These are phyloP conservation scores for Cryptosporidium felis DNA, from an alignment of 169 alveolate genomes.

Conservation along the genomic window DNA sequence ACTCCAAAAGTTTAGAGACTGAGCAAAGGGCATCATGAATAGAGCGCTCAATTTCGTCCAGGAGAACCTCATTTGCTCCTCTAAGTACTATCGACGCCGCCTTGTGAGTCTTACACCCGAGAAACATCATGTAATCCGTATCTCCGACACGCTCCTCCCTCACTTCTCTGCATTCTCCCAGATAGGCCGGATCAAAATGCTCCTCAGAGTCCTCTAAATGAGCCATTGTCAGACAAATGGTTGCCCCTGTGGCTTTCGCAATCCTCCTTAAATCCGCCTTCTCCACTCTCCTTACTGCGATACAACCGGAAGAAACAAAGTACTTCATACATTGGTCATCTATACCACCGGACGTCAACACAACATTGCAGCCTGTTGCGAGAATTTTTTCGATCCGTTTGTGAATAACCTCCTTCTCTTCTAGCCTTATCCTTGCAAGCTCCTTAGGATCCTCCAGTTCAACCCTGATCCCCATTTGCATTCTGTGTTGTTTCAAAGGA, in stretches of 20 bases:
- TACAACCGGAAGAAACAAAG: conserved; percentile 96
- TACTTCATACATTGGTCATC: conserved; percentile 98
- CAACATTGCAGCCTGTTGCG: conserved; percentile 98
- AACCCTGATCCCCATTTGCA: conserved; percentile 94
- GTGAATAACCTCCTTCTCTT: conserved; percentile 96
- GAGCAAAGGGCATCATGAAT: conserved; percentile 98
- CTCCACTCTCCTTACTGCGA: conserved; percentile 97
- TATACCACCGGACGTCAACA: conserved; percentile 96
- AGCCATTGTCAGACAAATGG: conserved; percentile 88
- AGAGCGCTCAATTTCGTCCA: conserved; percentile 97
- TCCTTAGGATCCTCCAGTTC: conserved; percentile 95
- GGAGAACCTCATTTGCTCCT: conserved; percentile 98
- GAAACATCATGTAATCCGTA: conserved; percentile 95
- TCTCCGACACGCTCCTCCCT: conserved; percentile 97
- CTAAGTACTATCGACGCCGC: conserved; percentile 90
- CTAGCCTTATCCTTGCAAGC: conserved; percentile 92
- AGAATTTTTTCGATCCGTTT: conserved; percentile 93
- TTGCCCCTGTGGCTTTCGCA: conserved; percentile 94
- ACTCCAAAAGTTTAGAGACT: conserved; percentile 91
- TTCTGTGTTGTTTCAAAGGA: conserved; percentile 94
- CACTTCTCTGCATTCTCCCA: conserved; percentile 92
- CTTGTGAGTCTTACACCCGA: conserved; percentile 86
- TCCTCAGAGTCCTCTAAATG: conserved; percentile 95
- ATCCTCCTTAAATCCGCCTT: conserved; percentile 94
- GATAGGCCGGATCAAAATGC: conserved; percentile 86